phyloP scores from a whole-genome alignment of 2,329 filamentous ascomycete species.

The Xylariaceae sp. region DNA sequence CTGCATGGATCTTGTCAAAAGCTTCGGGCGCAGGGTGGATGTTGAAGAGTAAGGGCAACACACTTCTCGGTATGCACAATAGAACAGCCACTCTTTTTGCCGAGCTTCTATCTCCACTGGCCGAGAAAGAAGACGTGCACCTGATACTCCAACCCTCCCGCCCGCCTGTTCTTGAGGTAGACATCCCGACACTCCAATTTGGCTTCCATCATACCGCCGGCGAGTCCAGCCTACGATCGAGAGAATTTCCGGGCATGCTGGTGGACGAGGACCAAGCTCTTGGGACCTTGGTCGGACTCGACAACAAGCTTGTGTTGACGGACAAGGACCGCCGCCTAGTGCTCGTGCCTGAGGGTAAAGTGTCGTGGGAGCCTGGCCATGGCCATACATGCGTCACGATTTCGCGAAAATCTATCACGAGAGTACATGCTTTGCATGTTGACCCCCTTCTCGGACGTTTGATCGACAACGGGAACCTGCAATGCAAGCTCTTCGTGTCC shows the following conservation, averaged over 20 bases:
- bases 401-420: neutral
- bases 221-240: neutral
- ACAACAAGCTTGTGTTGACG: slow-evolving; percentile 9
- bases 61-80: slow-evolving; percentile 1
- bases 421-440: slow-evolving; percentile 1
- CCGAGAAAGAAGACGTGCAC: neutral
- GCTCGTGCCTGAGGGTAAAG: neutral
- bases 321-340: neutral
- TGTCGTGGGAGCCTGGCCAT: neutral
- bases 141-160: neutral
- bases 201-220: neutral
- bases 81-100: neutral
- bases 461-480: slow-evolving; percentile 4
- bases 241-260: slow-evolving; percentile 8
- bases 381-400: slow-evolving; percentile 3
- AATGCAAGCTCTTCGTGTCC: slow-evolving; percentile 11
- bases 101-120: neutral
- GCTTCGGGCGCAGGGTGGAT: neutral
- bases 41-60: neutral
- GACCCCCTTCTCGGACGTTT: slow-evolving; percentile 6
- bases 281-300: slow-evolving; percentile 2
- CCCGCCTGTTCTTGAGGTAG: neutral
- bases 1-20: slow-evolving; percentile 2
- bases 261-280: slow-evolving; percentile 4
- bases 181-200: slow-evolving; percentile 6